Conservation (phyloP, 208 protist genomes). For the Acanthamoeba culbertsoni region DNA sequence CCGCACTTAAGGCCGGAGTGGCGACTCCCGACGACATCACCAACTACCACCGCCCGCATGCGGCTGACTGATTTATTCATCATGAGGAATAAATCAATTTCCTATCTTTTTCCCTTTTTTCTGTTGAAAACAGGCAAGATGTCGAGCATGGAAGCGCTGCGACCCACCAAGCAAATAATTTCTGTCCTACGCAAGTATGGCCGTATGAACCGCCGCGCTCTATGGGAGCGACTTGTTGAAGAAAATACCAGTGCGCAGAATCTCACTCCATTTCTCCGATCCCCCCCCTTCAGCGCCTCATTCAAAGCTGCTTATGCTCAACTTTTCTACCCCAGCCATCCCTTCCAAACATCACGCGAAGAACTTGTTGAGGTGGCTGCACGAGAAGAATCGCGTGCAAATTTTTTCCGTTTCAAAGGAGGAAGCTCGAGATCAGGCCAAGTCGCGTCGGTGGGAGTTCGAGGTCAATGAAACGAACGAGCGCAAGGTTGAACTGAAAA, state of each 20-base stretch:
- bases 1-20: background rate
- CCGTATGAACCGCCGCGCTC: background rate
- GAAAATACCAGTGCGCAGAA: background rate
- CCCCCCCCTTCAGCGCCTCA: background rate
- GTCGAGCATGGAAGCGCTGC: background rate
- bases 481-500: background rate
- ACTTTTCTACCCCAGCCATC: background rate
- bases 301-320: background rate
- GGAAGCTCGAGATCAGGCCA: background rate
- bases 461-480: slow-evolving; percentile 25
- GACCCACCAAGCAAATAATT: slow-evolving; percentile 25
- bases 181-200: background rate
- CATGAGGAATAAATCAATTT: background rate
- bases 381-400: slow-evolving; percentile 20
- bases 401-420: background rate
- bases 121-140: background rate
- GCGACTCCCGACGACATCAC: background rate
- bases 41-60: background rate
- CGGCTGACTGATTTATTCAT: background rate
- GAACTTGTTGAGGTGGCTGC: background rate
- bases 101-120: background rate
- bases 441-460: background rate
- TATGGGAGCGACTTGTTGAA: slow-evolving; percentile 20
- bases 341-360: background rate
- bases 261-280: background rate